Percentiles rank a stretch among this genome's conserved stretches.
phyloP scores from a whole-genome alignment of 2,329 filamentous ascomycete genomes.

The Alternaria sp. region DNA sequence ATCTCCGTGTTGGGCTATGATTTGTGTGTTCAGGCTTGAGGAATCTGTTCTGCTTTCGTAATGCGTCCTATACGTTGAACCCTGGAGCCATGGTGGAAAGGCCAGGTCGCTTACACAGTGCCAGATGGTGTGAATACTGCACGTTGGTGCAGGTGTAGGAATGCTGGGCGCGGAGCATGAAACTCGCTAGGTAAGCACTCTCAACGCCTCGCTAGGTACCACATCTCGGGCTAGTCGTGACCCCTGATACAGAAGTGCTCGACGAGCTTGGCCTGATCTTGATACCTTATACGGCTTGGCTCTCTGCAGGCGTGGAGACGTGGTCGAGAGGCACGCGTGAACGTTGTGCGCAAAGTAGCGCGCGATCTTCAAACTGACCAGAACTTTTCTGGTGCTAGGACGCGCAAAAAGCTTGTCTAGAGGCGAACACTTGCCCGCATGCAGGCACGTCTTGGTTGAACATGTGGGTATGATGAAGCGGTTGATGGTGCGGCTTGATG shows the following conservation, averaged over 20 bases:
- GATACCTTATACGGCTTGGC: constrained; percentile 32
- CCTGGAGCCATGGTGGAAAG: constrained; percentile 25
- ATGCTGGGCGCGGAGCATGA: constrained; percentile 34
- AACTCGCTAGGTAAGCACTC: constrained; percentile 44
- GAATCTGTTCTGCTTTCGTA: no score
- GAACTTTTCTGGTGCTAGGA: constrained; percentile 1
- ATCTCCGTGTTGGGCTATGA: no score
- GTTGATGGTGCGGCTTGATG: constrained; percentile 1
- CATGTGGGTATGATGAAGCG: constrained; percentile 9
- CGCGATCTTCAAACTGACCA: constrained; percentile 6
- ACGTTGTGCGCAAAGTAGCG: neutral
- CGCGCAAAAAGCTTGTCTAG: constrained; percentile 18
- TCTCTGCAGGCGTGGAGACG: constrained; percentile 33
- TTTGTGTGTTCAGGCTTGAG: no score
- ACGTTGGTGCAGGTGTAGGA: constrained; percentile 20
- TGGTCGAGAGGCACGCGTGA: constrained; percentile 2
- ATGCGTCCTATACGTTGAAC: constrained; percentile 4
- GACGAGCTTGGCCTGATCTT: constrained; percentile 33
- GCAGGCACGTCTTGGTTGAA: neutral
- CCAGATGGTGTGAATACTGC: constrained; percentile 23
- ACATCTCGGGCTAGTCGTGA: constrained; percentile 15
- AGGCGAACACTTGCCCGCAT: neutral
- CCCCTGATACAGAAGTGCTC: constrained; percentile 13
- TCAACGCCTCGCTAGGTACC: constrained; percentile 18
- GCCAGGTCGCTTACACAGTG: constrained; percentile 20